Evolutionary conservation across 169 alveolate species (phyloP).

Genomic region (Theileria luwenshuni): DNA sequence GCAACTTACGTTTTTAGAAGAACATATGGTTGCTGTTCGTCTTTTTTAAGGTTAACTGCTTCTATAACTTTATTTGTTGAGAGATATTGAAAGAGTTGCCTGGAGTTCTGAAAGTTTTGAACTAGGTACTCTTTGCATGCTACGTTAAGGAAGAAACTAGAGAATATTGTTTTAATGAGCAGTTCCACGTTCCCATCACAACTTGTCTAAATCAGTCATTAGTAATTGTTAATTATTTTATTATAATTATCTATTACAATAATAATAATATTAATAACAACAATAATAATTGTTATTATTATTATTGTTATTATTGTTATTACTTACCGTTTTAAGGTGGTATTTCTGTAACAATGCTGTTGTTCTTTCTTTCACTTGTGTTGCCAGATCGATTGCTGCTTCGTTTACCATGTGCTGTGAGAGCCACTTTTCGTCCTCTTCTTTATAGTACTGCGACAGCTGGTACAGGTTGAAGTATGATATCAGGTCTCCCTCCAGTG

Average conservation of each 20-base stretch:
- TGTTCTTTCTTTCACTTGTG: conserved; percentile 22
- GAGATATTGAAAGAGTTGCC: conserved; percentile 29
- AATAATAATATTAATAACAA: neutral
- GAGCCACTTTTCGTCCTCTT: conserved; percentile 53
- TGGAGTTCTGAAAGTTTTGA: conserved; percentile 35
- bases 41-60: conserved; percentile 44
- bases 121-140: conserved; percentile 68
- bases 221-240: neutral
- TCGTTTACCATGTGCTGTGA: conserved; percentile 59
- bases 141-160: conserved; percentile 61
- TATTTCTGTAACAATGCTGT: conserved; percentile 20
- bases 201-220: conserved; percentile 28
- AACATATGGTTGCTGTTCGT: conserved; percentile 62
- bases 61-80: conserved; percentile 28
- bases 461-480: conserved; percentile 65
- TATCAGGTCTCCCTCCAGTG: conserved; percentile 66
- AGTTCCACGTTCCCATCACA: conserved; percentile 44
- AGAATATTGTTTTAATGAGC: conserved; percentile 54
- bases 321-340: conserved; percentile 48
- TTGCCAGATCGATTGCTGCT: conserved; percentile 44
- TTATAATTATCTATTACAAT: neutral
- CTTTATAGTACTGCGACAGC: conserved; percentile 56
- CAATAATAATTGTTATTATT: neutral
- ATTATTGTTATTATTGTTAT: neutral
- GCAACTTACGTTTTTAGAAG: conserved; percentile 35